Evolutionary conservation across 306 rosid species (phyloP).

Genomic region (Styphnolobium japonicum): DNA sequence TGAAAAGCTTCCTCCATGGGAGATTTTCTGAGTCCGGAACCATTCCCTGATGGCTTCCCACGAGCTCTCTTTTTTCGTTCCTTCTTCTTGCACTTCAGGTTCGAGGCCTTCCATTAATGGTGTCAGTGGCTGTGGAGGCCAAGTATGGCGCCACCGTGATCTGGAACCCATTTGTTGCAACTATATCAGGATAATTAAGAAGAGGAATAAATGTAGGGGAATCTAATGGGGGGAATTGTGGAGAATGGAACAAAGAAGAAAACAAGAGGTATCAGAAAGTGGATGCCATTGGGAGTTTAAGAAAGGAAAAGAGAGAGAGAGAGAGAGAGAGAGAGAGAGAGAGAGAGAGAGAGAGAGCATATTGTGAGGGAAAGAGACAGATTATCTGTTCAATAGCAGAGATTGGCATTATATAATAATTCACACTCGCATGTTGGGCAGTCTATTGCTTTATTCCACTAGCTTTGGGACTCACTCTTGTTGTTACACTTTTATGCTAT

Average conservation of each 20-base stretch:
- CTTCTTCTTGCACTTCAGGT: conserved; percentile 86
- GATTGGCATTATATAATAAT: conserved; percentile 36
- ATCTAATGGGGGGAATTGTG: too few species aligned
- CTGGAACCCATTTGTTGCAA: conserved; percentile 55
- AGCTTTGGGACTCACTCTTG: conserved; percentile 53
- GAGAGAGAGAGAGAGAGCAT: too few species aligned
- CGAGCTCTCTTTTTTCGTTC: conserved; percentile 74
- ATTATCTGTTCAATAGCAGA: conserved; percentile 62
- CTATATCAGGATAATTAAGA: not conserved
- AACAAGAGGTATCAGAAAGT: conserved; percentile 21
- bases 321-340: not conserved
- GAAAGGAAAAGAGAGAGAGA: not conserved
- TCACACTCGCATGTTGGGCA: conserved; percentile 74
- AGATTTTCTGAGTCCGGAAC: conserved; percentile 67
- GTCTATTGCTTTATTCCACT: conserved; percentile 79
- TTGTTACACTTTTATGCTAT: conserved; percentile 29
- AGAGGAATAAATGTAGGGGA: not conserved
- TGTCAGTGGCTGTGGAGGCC: conserved; percentile 88
- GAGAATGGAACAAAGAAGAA: conserved; percentile 9
- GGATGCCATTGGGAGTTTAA: not conserved
- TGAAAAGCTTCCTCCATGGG: conserved; percentile 32
- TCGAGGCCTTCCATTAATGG: conserved; percentile 94
- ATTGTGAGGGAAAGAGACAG: conserved; percentile 75
- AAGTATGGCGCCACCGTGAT: conserved; percentile 66
- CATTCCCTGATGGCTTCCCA: conserved; percentile 92